Evolutionary conservation across 179 eudicot genomes (phyloP).

Genomic region (Spinacia oleracea): DNA sequence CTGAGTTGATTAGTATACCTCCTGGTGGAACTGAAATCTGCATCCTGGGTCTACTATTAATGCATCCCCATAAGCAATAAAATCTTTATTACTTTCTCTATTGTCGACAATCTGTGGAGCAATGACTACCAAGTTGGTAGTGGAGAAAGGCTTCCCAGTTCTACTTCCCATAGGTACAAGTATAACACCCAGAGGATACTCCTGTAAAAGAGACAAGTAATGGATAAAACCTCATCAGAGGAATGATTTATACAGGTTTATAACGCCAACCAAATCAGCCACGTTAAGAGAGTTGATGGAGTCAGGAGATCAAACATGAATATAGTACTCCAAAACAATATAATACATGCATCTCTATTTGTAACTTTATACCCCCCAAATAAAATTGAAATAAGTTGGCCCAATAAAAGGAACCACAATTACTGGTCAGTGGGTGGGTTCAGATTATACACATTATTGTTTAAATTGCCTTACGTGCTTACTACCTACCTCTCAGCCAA

Average conservation of each 20-base stretch:
- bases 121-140: constrained; percentile 87
- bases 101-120: constrained; percentile 44
- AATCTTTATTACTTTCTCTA: constrained; percentile 24
- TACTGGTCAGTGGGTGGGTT: too few relatives aligned
- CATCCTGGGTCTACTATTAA: constrained; percentile 94
- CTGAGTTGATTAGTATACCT: constrained; percentile 45
- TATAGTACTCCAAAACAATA: neutral
- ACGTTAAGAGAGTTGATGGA: neutral
- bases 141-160: constrained; percentile 76
- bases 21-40: constrained; percentile 48
- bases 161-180: constrained; percentile 86
- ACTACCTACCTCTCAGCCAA: neutral
- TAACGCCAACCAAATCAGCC: constrained; percentile 9
- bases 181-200: constrained; percentile 83
- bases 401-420: neutral
- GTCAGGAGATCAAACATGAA: neutral
- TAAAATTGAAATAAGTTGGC: neutral
- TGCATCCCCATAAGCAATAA: constrained; percentile 80
- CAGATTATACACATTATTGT: too few relatives aligned
- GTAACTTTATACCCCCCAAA: neutral
- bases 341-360: neutral
- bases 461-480: too few relatives aligned
- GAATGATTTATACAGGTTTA: neutral
- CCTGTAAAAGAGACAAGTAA: constrained; percentile 41
- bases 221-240: constrained; percentile 6